Conservation (phyloP, 768 basidiomycete genomes). For the Leucocoprinus birnbaumii region DNA sequence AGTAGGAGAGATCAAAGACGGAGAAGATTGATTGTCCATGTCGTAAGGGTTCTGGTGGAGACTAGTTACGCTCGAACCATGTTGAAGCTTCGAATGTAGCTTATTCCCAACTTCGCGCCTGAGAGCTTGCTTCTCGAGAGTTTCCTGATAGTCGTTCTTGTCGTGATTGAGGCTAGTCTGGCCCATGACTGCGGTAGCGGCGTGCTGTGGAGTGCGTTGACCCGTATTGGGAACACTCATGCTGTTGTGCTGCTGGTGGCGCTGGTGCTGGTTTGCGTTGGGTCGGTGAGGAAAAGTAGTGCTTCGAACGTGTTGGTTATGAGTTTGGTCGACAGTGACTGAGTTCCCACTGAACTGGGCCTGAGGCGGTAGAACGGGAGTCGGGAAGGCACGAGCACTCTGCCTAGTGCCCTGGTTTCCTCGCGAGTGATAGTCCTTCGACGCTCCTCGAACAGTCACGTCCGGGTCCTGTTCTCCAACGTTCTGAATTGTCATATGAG, state of each 20-base stretch:
- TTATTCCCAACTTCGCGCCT: constrained; percentile 23
- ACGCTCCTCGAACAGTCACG: constrained; percentile 10
- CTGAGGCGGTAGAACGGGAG: constrained; percentile 15
- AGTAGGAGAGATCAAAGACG: constrained; percentile 61
- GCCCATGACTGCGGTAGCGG: constrained; percentile 23
- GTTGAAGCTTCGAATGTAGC: constrained; percentile 8
- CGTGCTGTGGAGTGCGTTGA: constrained; percentile 30
- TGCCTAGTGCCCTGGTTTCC: constrained; percentile 4
- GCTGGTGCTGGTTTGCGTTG: constrained; percentile 20
- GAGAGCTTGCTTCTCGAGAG: constrained; percentile 17
- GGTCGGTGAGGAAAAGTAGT: constrained; percentile 44
- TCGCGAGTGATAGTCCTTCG: constrained; percentile 10
- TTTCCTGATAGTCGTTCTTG: constrained; percentile 18
- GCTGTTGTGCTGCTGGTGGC: constrained; percentile 47
- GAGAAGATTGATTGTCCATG: constrained; percentile 19
- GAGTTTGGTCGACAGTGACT: constrained; percentile 22
- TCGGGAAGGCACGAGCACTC: constrained; percentile 13
- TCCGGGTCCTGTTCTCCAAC: constrained; percentile 8
- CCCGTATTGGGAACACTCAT: constrained; percentile 39
- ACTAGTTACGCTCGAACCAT: background rate
- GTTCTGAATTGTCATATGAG: background rate
- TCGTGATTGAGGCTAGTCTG: constrained; percentile 19
- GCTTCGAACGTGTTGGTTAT: constrained; percentile 39
- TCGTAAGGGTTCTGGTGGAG: constrained; percentile 8
- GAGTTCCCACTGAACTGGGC: constrained; percentile 14